Base-by-base conservation (phyloP, 805 yeast species). In the Teunomyces stri region DNA sequence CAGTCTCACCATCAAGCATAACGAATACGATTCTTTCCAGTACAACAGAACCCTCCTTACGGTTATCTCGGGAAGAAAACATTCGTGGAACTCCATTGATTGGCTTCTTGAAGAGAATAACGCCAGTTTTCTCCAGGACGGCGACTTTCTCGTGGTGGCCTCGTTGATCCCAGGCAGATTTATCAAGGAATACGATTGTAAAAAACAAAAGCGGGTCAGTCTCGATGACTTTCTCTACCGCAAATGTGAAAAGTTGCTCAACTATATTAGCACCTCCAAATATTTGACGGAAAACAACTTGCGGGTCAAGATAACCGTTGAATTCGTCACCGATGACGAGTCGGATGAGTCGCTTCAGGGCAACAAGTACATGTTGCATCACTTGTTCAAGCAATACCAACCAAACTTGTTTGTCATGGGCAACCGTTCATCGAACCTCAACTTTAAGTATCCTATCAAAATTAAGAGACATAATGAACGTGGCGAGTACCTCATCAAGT, bases 1-100 rank as follows among this genome's bases (percentile, higher is more conserved):
- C 18, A 65, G 74, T 50, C 58, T 77, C 34, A 74, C 76, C n/a
- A 72, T 67, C 42, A 73, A 71, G 51, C 82, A 78, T 58, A 54
- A 65, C 13, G 61, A 66, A 27, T 75, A 60, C 37, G 53, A 51
- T 35, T 43, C 39, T 22, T 31, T 21, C 37, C 44, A 45, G 29
- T 52, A 49, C 41, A 54, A 55, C 21, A 45, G 78, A 11, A 72
- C 76, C 9, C 50, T 73, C 18, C 60, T 73, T 18, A 61, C 72
- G 3, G 60, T 69, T 3, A 57, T 72, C 15, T 64, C 69, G 9
- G 78, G 78, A 6, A 59, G 76, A 47, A 62, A 60, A 41, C 78
- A 73, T 54, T 62, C 75, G n/a, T 72, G 77, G 78, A 70, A 69
- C 49, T 53, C 73, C 12, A 35, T 71, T 3, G 71, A 70, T 48